These are phyloP conservation scores for Trichoderma parareesei DNA, from an alignment of 495 filamentous ascomycete genomes.

Conservation along the genomic window DNA sequence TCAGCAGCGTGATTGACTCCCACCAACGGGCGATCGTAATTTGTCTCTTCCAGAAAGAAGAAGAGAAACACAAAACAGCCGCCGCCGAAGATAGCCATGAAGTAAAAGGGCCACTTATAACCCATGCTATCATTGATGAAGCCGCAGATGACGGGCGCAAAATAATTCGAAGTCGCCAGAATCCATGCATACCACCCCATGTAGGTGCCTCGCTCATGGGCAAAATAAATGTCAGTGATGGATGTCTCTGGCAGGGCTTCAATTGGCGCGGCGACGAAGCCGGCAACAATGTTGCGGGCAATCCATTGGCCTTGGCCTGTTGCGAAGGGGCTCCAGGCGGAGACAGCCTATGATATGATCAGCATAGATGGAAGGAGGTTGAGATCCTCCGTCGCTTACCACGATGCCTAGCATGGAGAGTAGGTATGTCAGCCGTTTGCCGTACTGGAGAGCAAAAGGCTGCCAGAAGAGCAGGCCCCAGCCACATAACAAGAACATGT, in stretches of 20 bases:
- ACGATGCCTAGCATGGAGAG: constrained; percentile 44
- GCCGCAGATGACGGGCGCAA: constrained; percentile 57
- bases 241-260: constrained; percentile 57
- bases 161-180: constrained; percentile 55
- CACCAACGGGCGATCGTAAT: constrained; percentile 40
- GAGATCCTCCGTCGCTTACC: background rate
- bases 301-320: constrained; percentile 55
- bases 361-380: background rate
- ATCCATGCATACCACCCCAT: constrained; percentile 58
- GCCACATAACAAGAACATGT: constrained; percentile 54
- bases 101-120: constrained; percentile 58
- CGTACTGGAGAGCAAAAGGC: constrained; percentile 57
- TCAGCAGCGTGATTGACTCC: constrained; percentile 19
- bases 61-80: constrained; percentile 50
- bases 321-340: constrained; percentile 39
- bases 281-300: constrained; percentile 49
- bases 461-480: constrained; percentile 65
- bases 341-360: constrained; percentile 20
- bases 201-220: constrained; percentile 56
- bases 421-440: constrained; percentile 55
- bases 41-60: constrained; percentile 66
- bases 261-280: constrained; percentile 59
- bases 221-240: constrained; percentile 60
- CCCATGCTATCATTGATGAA: constrained; percentile 60
- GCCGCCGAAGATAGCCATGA: constrained; percentile 53